Base-by-base conservation (phyloP, 768 basidiomycete genomes). In the Filobasidium wieringae region DNA sequence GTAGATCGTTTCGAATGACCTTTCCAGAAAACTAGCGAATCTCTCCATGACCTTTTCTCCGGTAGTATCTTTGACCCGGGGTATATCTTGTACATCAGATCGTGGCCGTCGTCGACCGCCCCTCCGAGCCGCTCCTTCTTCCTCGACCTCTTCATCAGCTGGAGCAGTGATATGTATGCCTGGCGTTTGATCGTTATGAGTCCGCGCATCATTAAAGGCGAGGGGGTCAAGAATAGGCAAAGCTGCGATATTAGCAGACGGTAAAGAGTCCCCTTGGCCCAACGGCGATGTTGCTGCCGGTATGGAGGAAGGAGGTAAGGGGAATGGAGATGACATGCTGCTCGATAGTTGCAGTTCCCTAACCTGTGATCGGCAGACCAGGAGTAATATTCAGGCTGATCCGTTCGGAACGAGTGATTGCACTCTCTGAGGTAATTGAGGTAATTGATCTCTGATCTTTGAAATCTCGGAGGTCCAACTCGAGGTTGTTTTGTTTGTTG, bases 11-110 rank as follows among this genome's bases (percentile, higher is more conserved):
- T 19, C n/a, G 19, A 54, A 56, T 50, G 27, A 96, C 95, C 84
- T 85, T 77, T 88, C 86, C 53, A 97, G 75, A 75, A 99, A 96
- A 1, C 82, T 81, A 71, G 89, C 86, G 68, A 97, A 96, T 67
- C 85, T 84, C 67, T 92, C 87, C 56, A 85, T 84, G 4, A 97
- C 88, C 66, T 87, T 88, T 77, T 97, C 92, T 53, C 93, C 93
- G 19, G 96, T 93, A 31, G 87, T 84, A 75, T 97, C 95, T 66
- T 84, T 85, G 1, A 97, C 91, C 51, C 88, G 77, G 2, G 91
- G 87, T 0, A 95, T 80, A 66, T 91, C 87, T 12, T 72, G 75
- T 26, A 54, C 58, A 51, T 72, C 37, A 27, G 58, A 57, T 41
- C 60, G 47, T 3, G 53, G 33, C 31, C 41, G 53, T 30, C 55